Conservation (phyloP, 148 eudicot species). For the Cornus suecica region DNA sequence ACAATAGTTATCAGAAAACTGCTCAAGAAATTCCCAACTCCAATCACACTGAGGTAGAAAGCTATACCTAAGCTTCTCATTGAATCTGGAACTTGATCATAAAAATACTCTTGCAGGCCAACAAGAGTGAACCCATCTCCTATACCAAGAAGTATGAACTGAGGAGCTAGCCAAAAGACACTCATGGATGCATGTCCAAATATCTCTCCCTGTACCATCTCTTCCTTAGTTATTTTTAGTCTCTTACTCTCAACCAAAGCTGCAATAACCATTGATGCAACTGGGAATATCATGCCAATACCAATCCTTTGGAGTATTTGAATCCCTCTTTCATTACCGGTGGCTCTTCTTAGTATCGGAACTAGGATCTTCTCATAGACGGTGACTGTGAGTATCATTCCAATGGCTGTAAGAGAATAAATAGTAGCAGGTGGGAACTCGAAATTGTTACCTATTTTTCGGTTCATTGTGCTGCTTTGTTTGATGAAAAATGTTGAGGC, state of each 20-base stretch:
- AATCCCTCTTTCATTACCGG: conserved; percentile 20
- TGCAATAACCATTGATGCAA: conserved; percentile 1
- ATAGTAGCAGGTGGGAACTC: conserved; percentile 16
- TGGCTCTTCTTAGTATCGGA: conserved; percentile 11
- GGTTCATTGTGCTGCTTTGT: conserved; percentile 16
- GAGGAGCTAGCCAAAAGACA: conserved; percentile 17
- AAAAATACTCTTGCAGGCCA: conserved; percentile 19
- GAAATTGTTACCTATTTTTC: conserved; percentile 11
- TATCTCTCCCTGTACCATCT: neutral
- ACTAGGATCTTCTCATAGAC: conserved; percentile 16
- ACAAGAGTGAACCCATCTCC: conserved; percentile 23
- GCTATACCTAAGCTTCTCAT: conserved; percentile 22
- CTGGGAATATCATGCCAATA: conserved; percentile 12
- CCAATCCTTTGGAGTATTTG: conserved; percentile 16
- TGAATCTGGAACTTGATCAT: conserved; percentile 22
- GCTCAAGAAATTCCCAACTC: conserved; percentile 19
- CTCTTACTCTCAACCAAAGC: conserved; percentile 9
- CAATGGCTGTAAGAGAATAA: conserved; percentile 10
- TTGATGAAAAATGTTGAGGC: conserved; percentile 12
- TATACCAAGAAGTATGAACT: conserved; percentile 10
- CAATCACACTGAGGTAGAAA: conserved; percentile 12
- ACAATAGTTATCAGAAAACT: conserved; percentile 16
- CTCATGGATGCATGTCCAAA: neutral
- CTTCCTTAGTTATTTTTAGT: conserved; percentile 3
- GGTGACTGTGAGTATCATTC: neutral